Base-by-base conservation (phyloP, 1,139 yeast species). In the Taiozyma onychis region DNA sequence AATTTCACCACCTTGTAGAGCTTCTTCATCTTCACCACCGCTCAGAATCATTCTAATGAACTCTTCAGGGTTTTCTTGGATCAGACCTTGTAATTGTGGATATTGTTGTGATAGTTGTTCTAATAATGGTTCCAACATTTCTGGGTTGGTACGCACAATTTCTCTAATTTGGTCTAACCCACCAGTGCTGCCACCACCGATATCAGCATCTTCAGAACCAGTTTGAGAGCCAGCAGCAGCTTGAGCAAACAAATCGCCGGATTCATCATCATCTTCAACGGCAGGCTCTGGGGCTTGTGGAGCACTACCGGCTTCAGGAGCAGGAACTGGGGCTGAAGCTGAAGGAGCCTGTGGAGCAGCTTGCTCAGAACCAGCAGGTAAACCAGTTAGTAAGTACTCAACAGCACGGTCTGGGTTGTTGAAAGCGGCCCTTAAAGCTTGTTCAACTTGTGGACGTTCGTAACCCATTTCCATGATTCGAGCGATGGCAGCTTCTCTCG, bases 331-430 rank as follows among this genome's bases (percentile, higher is more conserved):
- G 2, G 18, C 62, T 58, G 66, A 64, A 14, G 65, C 60, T 10
- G 55, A 7, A n/a, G 24, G 5, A 4, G 18, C 62, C 58, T 66
- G 64, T 14, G 65, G 60, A 10, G 55, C 54, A 11, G 58, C 45
- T 41, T 44, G 54, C 28, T 48, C 51, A 50, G 39, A 58, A n/a
- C 50, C 48, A 48, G 41, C 24, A 39, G 98, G 98, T 48, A 93
- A 82, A 6, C 98, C 98, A 43, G 91, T 88, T 60, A 93, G 73
- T 52, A 93, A 76, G 67, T 93, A 91, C 66, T 95, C 99, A 7
- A 91, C 98, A 0, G 99, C 99, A 63, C 99, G 83, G 65, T 93
- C 98, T 27, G 99, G 99, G 70, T 93, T 91, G 70, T 93, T 93
- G 72, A 84, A 93, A 0, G 99, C 98, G 18, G 97, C 97, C 63